Evolutionary conservation across 2,329 filamentous ascomycete genomes (phyloP).

Genomic region (Scleromitrula shiraiana): DNA sequence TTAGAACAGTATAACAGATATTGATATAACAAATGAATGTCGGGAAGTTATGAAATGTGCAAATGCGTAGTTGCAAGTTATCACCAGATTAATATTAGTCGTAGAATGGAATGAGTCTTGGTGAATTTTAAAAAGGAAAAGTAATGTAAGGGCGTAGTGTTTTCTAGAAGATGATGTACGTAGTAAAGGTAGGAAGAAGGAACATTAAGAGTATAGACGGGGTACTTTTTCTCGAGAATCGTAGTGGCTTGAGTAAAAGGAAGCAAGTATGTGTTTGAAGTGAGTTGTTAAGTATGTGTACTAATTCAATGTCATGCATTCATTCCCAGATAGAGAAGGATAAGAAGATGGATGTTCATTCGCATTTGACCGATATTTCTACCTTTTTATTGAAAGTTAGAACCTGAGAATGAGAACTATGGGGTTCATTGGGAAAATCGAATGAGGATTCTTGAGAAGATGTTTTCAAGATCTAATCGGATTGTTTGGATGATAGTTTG

Average conservation of each 20-base stretch:
- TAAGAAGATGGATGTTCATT: neutral
- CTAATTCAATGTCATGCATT: constrained; percentile 10
- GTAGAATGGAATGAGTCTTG: neutral
- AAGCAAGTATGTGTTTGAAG: constrained; percentile 5
- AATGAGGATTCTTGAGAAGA: too few species aligned
- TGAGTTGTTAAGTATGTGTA: constrained; percentile 1
- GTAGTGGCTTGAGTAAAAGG: neutral
- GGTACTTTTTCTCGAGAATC: neutral
- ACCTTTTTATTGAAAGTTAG: too few species aligned
- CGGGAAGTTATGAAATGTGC: too few species aligned
- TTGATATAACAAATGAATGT: neutral
- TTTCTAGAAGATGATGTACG: neutral
- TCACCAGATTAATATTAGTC: neutral
- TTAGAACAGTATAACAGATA: neutral
- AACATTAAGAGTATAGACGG: neutral
- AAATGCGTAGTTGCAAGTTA: neutral
- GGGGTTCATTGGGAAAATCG: neutral
- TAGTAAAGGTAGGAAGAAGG: constrained; percentile 1
- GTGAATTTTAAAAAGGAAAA: neutral
- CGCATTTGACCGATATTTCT: constrained; percentile 6
- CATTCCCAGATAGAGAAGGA: constrained; percentile 1
- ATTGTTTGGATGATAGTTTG: too few species aligned
- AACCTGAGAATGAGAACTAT: too few species aligned
- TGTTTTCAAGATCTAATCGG: constrained; percentile 1
- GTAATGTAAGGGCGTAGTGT: too few species aligned